Conservation (phyloP, 2,329 filamentous ascomycete species). For the Ophiocordyceps camponoti-saundersi region DNA sequence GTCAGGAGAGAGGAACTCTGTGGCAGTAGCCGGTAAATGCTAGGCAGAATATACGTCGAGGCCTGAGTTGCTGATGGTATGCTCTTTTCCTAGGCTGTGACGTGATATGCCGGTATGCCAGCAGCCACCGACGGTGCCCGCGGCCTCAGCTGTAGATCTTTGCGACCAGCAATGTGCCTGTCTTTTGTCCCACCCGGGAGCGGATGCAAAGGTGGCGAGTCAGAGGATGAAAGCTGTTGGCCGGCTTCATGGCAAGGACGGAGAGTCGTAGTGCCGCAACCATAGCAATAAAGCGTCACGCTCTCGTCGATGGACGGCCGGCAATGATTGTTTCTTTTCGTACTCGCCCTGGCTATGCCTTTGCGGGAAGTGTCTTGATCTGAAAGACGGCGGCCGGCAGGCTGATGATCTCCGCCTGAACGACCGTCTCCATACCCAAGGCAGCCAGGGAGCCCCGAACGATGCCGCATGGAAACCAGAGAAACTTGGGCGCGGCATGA, state of each 20-base stretch:
- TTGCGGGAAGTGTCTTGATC: slow-evolving; percentile 66
- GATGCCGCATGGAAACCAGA: slow-evolving; percentile 90
- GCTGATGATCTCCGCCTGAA: slow-evolving; percentile 79
- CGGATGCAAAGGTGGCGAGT: background rate
- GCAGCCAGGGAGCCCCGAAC: slow-evolving; percentile 85
- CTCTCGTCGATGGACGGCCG: background rate
- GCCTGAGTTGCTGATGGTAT: slow-evolving; percentile 18
- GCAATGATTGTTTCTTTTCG: background rate
- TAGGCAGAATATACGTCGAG: slow-evolving; percentile 18
- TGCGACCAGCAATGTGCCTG: background rate
- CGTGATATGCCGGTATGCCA: slow-evolving; percentile 6
- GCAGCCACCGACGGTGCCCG: background rate
- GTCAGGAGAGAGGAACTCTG: slow-evolving; percentile 10
- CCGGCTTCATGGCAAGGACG: background rate
- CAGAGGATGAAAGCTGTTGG: background rate
- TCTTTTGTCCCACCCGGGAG: background rate
- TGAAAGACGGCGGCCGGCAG: slow-evolving; percentile 85
- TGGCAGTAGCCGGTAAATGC: slow-evolving; percentile 14
- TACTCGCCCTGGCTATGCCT: slow-evolving; percentile 27
- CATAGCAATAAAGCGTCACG: background rate
- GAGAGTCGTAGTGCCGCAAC: background rate
- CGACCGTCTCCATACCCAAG: slow-evolving; percentile 76
- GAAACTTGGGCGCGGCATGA: slow-evolving; percentile 40
- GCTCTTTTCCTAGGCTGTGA: slow-evolving; percentile 20
- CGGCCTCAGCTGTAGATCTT: background rate